Base-by-base conservation (phyloP, 1,139 yeast genomes). In the Hyphopichia fennica region DNA sequence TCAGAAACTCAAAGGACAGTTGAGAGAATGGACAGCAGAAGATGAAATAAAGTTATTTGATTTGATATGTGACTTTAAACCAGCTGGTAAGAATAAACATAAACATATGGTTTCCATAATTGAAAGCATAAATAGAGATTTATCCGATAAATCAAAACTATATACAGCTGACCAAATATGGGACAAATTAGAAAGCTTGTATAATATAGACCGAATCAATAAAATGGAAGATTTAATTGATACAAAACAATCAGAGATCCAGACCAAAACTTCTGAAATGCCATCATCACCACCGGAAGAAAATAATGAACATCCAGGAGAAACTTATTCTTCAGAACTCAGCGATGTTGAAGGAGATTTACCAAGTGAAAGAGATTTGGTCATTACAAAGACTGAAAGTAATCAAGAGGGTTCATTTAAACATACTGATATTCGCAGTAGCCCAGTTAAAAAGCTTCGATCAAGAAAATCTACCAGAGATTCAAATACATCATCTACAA, bases 41-140 rank as follows among this genome's bases (percentile, higher is more conserved):
- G 87, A 84, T 47, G 95, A 87, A 57, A 81, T 84, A 39, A 71
- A 72, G 48, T 70, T 87, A 31, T 79, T 85, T 54, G 70, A 79
- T 44, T 80, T 88, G 40, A 71, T 86, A 2, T 82, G 93, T 50
- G 84, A 81, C 48, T 75, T 72, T 62, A 84, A 84, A 55, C 96
- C 96, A 1, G 67, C 79, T 3, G 87, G 87, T 0, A 57, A 62
- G 32, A 64, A 78, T 51, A 84, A 79, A 52, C 81, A 81, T 46
- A 76, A 79, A 54, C 77, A 84, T 49, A 73, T 87, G 79, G 62
- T 68, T 44, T 54, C 70, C 18, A 82, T 87, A 14, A 64, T 81
- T 17, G 75, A 75, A 41, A 66, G 74, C 40, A 63, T 87, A 54
- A 82, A 82, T 51, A 59, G 62, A 39, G 48, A 53, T 13, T 41